Evolutionary conservation across 257 asterid species (phyloP).

Genomic region (Euphrasia confusa): DNA sequence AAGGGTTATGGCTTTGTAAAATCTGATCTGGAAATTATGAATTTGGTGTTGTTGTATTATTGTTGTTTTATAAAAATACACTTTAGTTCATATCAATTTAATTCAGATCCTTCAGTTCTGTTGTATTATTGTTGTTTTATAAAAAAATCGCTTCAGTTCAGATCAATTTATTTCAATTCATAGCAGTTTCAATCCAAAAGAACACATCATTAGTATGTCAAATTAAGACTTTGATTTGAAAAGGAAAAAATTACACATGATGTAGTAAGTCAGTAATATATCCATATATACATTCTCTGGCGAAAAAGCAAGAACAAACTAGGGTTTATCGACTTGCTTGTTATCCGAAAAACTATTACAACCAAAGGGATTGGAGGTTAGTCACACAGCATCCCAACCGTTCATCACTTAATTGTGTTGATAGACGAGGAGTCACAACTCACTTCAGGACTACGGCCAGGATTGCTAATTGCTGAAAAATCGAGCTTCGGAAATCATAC

Average conservation of each 20-base stretch:
- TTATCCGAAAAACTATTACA: slow-evolving; percentile 20
- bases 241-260: slow-evolving; percentile 21
- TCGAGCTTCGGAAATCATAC: slow-evolving; percentile 16
- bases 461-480: slow-evolving; percentile 1
- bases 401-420: slow-evolving; percentile 12
- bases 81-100: no score
- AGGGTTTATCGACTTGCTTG: slow-evolving; percentile 18
- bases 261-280: slow-evolving; percentile 3
- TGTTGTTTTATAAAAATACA: no score
- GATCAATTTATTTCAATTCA: no score
- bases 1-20: no score
- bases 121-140: no score
- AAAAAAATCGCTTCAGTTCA: no score
- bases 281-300: slow-evolving; percentile 23
- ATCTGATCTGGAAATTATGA: no score
- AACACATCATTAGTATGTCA: no score
- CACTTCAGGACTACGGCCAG: slow-evolving; percentile 17
- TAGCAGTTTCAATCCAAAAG: no score
- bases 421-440: slow-evolving; percentile 16
- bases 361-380: slow-evolving; percentile 28
- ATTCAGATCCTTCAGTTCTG: no score
- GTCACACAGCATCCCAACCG: slow-evolving; percentile 19
- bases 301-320: slow-evolving; percentile 5
- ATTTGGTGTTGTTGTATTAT: no score
- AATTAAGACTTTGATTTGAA: no score